Evolutionary conservation across 2,329 filamentous ascomycete genomes (phyloP).

Genomic region (Huntiella savannae): DNA sequence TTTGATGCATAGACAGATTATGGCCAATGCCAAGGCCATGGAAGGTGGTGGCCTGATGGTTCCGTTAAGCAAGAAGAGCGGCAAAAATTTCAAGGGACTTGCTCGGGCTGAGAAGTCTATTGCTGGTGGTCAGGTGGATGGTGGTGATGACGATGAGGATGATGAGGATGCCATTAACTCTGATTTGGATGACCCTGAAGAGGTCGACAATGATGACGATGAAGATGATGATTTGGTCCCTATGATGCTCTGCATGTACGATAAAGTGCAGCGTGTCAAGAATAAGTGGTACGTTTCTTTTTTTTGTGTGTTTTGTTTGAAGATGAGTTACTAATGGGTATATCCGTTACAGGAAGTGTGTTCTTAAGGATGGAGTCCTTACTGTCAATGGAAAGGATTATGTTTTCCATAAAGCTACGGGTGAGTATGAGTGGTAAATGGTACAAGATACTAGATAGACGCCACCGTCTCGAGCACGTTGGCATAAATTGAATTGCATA

Average conservation of each 20-base stretch:
- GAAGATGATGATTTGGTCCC: constrained; percentile 69
- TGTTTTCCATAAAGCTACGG: constrained; percentile 92
- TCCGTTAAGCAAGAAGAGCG: constrained; percentile 39
- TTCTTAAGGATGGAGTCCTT: constrained; percentile 86
- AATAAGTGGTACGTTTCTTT: constrained; percentile 63
- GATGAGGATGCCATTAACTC: constrained; percentile 98
- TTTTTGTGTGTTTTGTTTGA: neutral
- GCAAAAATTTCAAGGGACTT: constrained; percentile 2
- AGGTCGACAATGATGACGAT: constrained; percentile 65
- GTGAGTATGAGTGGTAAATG: constrained; percentile 88
- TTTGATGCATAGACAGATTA: constrained; percentile 49
- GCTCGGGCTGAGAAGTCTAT: constrained; percentile 18
- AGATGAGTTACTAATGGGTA: constrained; percentile 9
- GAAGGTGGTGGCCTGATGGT: constrained; percentile 62
- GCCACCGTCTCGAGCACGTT: too few species aligned
- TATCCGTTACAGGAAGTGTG: constrained; percentile 60
- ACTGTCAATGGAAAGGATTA: constrained; percentile 90
- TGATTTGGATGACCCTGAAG: constrained; percentile 87
- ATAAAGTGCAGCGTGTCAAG: constrained; percentile 97
- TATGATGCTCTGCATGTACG: constrained; percentile 97
- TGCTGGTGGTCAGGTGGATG: constrained; percentile 30
- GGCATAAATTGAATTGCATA: too few species aligned
- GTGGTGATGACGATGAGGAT: constrained; percentile 39
- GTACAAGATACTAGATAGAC: neutral
- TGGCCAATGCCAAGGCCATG: constrained; percentile 45